Percentiles rank a stretch among this genome's conserved stretches.
Evolutionary conservation across 768 basidiomycete genomes (phyloP).

Genomic region (Termitomyces sp.): DNA sequence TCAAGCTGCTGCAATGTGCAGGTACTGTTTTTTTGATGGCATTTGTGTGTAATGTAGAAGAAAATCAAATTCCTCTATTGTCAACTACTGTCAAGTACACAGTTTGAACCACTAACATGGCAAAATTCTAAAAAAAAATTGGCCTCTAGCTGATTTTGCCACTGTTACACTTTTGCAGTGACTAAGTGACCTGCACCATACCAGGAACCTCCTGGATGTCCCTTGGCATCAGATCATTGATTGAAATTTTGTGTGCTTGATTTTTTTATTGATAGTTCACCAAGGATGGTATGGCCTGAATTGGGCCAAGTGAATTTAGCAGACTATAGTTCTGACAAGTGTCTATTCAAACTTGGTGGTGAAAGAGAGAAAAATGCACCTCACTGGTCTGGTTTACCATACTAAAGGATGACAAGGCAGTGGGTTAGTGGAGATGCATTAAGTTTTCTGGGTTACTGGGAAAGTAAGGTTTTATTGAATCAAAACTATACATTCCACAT

Average conservation of each 20-base stretch:
- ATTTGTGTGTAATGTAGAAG: too few relatives aligned
- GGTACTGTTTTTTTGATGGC: not conserved
- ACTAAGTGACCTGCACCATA: too few relatives aligned
- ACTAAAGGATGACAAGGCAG: not conserved
- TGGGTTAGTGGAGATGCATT: not conserved
- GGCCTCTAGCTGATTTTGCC: too few relatives aligned
- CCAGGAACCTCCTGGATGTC: not conserved
- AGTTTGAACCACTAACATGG: too few relatives aligned
- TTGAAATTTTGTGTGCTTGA: not conserved
- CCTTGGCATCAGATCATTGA: not conserved
- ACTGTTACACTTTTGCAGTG: too few relatives aligned
- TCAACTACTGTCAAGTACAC: too few relatives aligned
- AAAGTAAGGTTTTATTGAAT: not conserved
- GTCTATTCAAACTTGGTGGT: not conserved
- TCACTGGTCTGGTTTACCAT: slow-evolving; percentile 1
- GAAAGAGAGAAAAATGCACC: too few relatives aligned
- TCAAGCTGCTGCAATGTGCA: not conserved
- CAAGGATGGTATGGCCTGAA: not conserved
- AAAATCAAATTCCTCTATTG: too few relatives aligned
- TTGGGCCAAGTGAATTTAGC: not conserved
- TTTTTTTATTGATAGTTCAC: not conserved
- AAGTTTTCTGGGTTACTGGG: not conserved
- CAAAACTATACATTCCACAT: not conserved
- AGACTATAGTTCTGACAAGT: not conserved
- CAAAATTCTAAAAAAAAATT: too few relatives aligned